phyloP scores from a whole-genome alignment of 108 stramenopile species.

The Cylindrotheca closterium region DNA sequence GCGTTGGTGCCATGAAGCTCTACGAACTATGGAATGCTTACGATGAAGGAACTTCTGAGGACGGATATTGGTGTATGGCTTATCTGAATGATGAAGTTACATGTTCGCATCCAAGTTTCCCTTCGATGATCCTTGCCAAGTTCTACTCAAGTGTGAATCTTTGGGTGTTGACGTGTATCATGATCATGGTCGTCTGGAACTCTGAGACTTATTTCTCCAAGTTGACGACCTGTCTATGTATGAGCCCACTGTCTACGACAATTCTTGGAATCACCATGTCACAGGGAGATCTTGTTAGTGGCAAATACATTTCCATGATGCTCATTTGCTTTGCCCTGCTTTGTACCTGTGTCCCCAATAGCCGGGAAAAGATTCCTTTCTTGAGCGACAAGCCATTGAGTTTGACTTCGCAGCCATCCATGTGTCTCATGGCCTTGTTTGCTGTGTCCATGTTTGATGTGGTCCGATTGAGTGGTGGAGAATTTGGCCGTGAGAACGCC shows the following conservation, averaged over 20 bases:
- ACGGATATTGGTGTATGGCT: slow-evolving; percentile 8
- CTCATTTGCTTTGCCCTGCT: slow-evolving; percentile 13
- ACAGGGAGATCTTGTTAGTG: background rate
- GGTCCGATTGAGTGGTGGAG: background rate
- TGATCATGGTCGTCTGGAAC: slow-evolving; percentile 10
- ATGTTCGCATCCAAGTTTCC: slow-evolving; percentile 14
- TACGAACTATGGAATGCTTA: slow-evolving; percentile 18
- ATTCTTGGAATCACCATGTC: slow-evolving; percentile 4
- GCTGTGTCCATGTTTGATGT: slow-evolving; percentile 11
- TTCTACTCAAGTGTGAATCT: slow-evolving; percentile 17
- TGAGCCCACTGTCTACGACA: slow-evolving; percentile 18
- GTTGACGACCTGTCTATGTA: slow-evolving; percentile 17
- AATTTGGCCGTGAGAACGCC: slow-evolving; percentile 6
- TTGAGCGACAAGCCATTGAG: background rate
- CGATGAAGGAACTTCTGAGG: slow-evolving; percentile 5
- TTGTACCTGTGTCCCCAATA: slow-evolving; percentile 18
- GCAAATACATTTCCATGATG: background rate
- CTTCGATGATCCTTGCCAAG: slow-evolving; percentile 22
- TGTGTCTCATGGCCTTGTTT: slow-evolving; percentile 8
- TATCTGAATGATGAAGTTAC: slow-evolving; percentile 16
- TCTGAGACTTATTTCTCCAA: slow-evolving; percentile 19
- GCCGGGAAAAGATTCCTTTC: slow-evolving; percentile 7
- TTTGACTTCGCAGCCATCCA: slow-evolving; percentile 3
- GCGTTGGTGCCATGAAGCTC: slow-evolving; percentile 16
- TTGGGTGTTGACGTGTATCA: background rate